Conservation (phyloP, 257 asterid genomes). For the Nicotiana attenuata region DNA sequence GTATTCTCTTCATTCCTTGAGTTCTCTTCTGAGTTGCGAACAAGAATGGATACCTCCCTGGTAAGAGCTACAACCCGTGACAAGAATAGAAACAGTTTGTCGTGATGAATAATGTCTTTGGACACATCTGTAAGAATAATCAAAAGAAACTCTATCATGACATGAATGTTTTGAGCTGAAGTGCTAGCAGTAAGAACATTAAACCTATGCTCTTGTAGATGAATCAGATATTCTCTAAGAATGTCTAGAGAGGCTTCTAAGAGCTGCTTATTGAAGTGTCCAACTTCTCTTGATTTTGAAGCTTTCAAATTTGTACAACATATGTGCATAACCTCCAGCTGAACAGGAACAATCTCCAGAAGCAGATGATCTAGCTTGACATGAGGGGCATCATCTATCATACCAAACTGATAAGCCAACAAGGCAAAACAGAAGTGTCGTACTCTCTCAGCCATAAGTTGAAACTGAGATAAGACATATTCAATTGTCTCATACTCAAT, state of each 20-base stretch:
- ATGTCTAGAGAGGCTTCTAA: not conserved
- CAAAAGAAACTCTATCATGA: not conserved
- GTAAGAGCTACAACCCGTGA: not conserved
- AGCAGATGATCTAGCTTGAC: not conserved
- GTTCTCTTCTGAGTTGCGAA: not conserved
- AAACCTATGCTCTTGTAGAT: not conserved
- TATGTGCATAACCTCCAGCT: not conserved
- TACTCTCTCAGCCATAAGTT: not conserved
- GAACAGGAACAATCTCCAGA: not conserved
- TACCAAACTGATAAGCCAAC: not conserved
- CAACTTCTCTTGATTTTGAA: not conserved
- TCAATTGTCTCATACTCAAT: not conserved
- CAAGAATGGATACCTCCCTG: not conserved
- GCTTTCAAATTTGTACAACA: not conserved
- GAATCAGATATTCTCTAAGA: not conserved
- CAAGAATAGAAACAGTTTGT: not conserved
- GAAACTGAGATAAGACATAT: not conserved
- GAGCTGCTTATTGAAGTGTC: not conserved
- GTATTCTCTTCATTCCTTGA: not conserved
- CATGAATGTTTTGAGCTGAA: not conserved
- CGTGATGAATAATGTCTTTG: not conserved
- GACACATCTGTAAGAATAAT: not conserved
- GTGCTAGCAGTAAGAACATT: not conserved
- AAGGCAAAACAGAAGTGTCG: not conserved
- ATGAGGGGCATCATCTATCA: not conserved